Evolutionary conservation across 1,284 basidiomycete species (phyloP).

Genomic region (Rhodotorula sp.): DNA sequence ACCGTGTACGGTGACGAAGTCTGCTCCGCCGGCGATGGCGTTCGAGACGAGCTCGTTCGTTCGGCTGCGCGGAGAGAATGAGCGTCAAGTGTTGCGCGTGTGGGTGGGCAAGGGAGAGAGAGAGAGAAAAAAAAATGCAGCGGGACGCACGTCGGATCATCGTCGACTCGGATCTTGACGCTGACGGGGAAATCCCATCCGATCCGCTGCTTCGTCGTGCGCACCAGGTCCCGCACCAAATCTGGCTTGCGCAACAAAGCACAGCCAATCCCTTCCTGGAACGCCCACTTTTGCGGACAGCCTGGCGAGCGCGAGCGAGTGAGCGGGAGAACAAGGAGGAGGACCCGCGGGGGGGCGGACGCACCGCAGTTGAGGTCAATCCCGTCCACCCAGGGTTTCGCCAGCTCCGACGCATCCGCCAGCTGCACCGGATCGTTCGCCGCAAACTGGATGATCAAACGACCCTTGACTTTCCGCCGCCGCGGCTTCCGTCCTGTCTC

Average conservation of each 20-base stretch:
- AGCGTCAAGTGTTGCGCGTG: too few species aligned
- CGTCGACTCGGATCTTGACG: conserved; percentile 61
- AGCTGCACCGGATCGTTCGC: conserved; percentile 54
- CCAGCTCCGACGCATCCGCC: conserved; percentile 59
- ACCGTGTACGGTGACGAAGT: conserved; percentile 59
- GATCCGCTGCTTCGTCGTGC: conserved; percentile 55
- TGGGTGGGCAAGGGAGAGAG: too few species aligned
- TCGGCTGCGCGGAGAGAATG: conserved; percentile 44
- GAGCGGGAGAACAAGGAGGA: background rate
- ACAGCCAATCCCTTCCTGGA: conserved; percentile 58
- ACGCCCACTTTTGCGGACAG: conserved; percentile 58
- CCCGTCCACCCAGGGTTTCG: conserved; percentile 56
- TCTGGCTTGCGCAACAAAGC: conserved; percentile 60
- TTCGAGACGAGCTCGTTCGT: conserved; percentile 57
- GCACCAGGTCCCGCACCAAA: conserved; percentile 58
- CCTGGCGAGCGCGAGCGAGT: conserved; percentile 41
- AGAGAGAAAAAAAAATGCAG: too few species aligned
- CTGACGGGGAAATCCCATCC: conserved; percentile 58
- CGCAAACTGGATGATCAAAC: conserved; percentile 59
- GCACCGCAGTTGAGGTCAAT: conserved; percentile 59
- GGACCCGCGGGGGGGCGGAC: background rate
- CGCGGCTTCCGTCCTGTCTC: background rate
- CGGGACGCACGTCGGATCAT: conserved; percentile 50
- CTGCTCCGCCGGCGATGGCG: conserved; percentile 52
- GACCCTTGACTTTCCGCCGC: conserved; percentile 52